Base-by-base conservation (phyloP, 345 rosid genomes). In the Gossypium bickii region DNA sequence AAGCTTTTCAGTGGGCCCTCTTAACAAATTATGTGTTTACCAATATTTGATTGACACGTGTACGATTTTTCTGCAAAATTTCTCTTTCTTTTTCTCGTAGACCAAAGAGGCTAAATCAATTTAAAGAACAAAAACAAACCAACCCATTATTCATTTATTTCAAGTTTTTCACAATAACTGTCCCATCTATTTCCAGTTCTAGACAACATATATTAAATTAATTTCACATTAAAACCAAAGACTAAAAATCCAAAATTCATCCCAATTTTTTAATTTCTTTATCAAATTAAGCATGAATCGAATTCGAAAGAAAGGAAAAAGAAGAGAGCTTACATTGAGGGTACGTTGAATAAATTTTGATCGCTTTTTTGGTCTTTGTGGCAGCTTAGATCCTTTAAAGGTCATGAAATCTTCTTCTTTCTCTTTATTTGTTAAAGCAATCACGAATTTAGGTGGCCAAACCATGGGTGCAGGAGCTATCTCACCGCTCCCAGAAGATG, bases 361-460 rank as follows among this genome's bases (percentile, higher is more conserved):
- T 74, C 95, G 72, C 79, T 90, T 90, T 75, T 87, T 90, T 38
- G 95, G 95, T 80, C 95, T 81, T 66, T 90, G 95, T 18, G 95
- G 95, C 22, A 86, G 84, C 75, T 87, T 90, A 5, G 95, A 88
- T 7, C 95, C 95, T 76, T 90, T 90, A 74, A 90, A 79, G 41
- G 82, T 86, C 80, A 87, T 24, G 86, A 90, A 90, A 78, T 90
- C 95, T 73, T 90, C 95, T 67, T 90, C 95, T 70, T 90, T 90
- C 86, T 90, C 95, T 80, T 90, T 90, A 78, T 88, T 88, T 10
- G 95, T 88, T 68, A 90, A 78, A 64, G 89, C 89, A 80, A 90
- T 88, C 85, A 82, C 85, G 81, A 90, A 88, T 67, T 88, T 90
- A 3, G 92, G 92, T 22, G 94, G 94, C 94, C 94, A 90, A 7